These are phyloP conservation scores for Helianthus tuberosus DNA, from an alignment of 129 eudicot species.

Conservation along the genomic window DNA sequence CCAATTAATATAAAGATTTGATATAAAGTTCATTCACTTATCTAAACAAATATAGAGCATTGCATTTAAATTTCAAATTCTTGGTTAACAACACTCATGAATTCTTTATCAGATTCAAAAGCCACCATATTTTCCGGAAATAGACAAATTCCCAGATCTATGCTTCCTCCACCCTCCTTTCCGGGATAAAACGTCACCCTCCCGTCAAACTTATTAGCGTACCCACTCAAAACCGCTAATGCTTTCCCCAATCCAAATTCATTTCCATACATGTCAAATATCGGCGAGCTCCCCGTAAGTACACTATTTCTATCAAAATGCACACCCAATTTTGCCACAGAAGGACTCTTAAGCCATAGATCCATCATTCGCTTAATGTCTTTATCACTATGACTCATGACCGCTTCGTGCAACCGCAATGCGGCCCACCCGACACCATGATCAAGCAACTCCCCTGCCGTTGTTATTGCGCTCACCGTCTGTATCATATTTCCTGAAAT, in stretches of 20 bases:
- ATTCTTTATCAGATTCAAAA: constrained; percentile 44
- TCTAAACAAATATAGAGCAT: too few relatives aligned
- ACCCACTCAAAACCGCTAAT: constrained; percentile 24
- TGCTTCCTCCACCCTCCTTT: constrained; percentile 38
- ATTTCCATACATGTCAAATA: constrained; percentile 15
- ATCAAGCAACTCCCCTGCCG: constrained; percentile 11
- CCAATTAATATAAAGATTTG: too few relatives aligned
- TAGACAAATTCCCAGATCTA: constrained; percentile 47
- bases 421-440: constrained; percentile 23
- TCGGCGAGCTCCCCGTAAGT: constrained; percentile 16
- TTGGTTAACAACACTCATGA: constrained; percentile 24
- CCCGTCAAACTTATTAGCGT: constrained; percentile 27
- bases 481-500: constrained; percentile 5
- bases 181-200: constrained; percentile 21
- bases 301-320: constrained; percentile 17
- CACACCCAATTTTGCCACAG: constrained; percentile 11
- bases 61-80: too few relatives aligned
- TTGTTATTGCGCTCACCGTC: background rate
- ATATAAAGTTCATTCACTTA: too few relatives aligned
- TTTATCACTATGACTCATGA: constrained; percentile 20
- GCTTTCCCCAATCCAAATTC: constrained; percentile 28
- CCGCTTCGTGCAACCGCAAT: constrained; percentile 11
- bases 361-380: background rate
- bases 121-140: constrained; percentile 37
- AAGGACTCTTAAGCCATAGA: constrained; percentile 16